Evolutionary conservation across 164 flowering plant genomes (phyloP), one percentile per base, ranked within the genome.

Genomic region (Vitis rotundifolia): DNA sequence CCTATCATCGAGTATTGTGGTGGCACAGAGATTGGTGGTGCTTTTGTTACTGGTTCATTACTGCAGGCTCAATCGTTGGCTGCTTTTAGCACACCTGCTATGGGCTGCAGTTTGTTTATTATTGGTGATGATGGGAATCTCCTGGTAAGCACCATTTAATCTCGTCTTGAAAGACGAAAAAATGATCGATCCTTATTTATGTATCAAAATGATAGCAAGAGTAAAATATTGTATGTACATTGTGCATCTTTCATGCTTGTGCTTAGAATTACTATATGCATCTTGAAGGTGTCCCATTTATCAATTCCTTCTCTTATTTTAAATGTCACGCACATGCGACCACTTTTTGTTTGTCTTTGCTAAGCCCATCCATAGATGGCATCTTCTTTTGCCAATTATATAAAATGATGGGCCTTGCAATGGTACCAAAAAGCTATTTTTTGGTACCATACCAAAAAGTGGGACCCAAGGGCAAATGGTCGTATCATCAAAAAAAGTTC

Each of bases 1-100:
- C 99, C 99, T 68, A 73, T 95, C 49, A 90, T 93, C 63, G 99
- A 95, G 77, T 93, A 89, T 78, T 95, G 99, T 84, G 99, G 98
- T 61, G 99, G 99, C 19, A 95, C 97, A 9, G 97, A 95, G 82
- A 91, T 95, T 77, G 98, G 98, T 57, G 99, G 99, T 77, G 98
- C 86, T 64, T 95, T 93, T 82, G 82, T 87, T 61, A 60, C 91
- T 22, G 98, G 99, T 12, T 91, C 97, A 19, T 62, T 95, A 58
- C 68, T 93, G 77, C 99, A 95, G 82, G 57, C 87, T 71, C 99
- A 93, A 56, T 86, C 96, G 61, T 76, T 95, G 77, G 84, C 98
- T 69, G 92, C 99, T 76, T 91, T 95, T 66, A 95, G 99, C 78
- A 95, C 99, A 59, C 92, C 99, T 29, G 92, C 88, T 59, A 87